Evolutionary conservation across 1,139 yeast genomes (phyloP), one percentile per base, ranked within the genome.

Genomic region (Scheffersomyces titani): DNA sequence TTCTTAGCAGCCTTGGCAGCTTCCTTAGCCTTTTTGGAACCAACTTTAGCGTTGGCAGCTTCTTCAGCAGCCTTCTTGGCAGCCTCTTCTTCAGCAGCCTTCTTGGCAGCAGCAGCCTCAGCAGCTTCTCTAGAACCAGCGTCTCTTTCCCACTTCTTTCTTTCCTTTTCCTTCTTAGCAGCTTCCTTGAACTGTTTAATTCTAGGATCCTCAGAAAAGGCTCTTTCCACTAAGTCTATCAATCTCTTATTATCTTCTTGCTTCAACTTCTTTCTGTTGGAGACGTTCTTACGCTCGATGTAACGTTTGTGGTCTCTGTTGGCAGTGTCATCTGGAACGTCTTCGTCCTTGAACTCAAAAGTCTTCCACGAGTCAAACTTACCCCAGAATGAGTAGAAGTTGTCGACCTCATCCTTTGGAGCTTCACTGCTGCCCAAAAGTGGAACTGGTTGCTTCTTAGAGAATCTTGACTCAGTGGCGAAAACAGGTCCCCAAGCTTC

Each of bases 251-350:
- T 93, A 77, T 94, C 99, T 72, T 94, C 98, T 72, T 94, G 93
- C 88, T 96, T 96, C 84, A 87, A 90, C 89, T 94, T 94, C 83
- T 90, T 90, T 82, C 99, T 91, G 61, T 96, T 92, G 65, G 97
- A 93, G 76, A 91, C 85, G 83, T 94, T 94, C 85, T 96, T 94
- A 83, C 94, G 92, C 81, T 94, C 99, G 68, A 93, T 89, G 82
- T 92, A 91, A 81, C 99, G 96, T 84, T 94, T 94, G 85, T 94
- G 97, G 75, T 94, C 99, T 84, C 99, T 92, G 87, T 94, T 96
- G 62, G 97, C 91, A 61, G 98, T 90, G 79, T 94, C 99, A 81
- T 94, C 99, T 65, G 99, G 99, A 70, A 93, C 98, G 74, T 94
- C 99, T 81, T 94, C 99, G 72, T 94, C 99, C 75, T 93, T 86